A percentile compares a stretch with the other conserved stretches of the same genome.
These are phyloP conservation scores for Oryza officinalis DNA, from an alignment of 176 grass and related monocot species.

Conservation along the genomic window DNA sequence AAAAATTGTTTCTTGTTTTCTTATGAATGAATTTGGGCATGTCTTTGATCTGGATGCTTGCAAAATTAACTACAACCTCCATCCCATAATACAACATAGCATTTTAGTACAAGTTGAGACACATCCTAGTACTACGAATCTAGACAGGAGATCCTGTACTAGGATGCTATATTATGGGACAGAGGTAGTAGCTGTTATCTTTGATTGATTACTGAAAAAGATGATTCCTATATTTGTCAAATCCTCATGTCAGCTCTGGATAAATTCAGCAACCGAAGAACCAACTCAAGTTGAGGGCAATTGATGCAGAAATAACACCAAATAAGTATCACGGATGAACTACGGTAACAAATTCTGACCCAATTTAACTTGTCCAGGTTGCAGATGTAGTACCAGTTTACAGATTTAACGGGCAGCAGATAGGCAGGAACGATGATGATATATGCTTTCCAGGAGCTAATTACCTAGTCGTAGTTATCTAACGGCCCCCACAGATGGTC, in stretches of 20 bases:
- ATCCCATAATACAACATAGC: no score
- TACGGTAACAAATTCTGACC: neutral
- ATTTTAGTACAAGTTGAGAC: no score
- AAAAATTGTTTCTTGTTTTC: neutral
- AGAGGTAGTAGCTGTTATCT: no score
- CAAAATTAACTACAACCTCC: neutral
- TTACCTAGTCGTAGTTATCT: no score
- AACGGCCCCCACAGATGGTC: neutral
- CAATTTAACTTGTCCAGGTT: neutral
- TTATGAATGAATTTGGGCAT: neutral
- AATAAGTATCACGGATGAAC: neutral
- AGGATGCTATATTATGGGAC: no score
- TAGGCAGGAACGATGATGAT: no score
- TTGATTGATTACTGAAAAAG: neutral
- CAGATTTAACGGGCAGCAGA: neutral
- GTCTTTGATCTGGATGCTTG: neutral
- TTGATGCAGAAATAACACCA: neutral
- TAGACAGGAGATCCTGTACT: no score
- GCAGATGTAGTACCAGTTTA: conserved; percentile 7
- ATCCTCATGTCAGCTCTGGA: neutral
- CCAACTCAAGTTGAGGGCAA: neutral
- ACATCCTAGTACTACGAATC: no score
- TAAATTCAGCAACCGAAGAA: neutral
- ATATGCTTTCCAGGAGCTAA: neutral
- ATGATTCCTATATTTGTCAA: neutral